Percentiles rank a stretch among this genome's conserved stretches.
These are phyloP conservation scores for Diaporthe vaccinii DNA, from an alignment of 2,329 filamentous ascomycete genomes.

Conservation along the genomic window DNA sequence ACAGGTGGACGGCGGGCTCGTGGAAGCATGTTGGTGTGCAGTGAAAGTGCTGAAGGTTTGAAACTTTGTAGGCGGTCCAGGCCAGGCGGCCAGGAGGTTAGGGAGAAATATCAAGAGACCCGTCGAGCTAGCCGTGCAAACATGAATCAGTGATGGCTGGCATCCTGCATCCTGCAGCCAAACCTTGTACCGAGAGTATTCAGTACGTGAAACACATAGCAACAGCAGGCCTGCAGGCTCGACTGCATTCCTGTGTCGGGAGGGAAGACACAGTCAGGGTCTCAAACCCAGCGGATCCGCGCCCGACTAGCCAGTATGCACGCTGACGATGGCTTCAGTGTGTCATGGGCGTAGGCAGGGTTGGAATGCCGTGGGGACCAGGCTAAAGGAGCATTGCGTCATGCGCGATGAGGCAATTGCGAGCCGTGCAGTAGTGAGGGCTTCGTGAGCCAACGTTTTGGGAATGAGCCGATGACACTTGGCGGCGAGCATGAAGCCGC, in stretches of 20 bases:
- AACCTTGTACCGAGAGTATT: not conserved
- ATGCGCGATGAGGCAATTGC: constrained; percentile 36
- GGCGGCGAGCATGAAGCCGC: constrained; percentile 26
- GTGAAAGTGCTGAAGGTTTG: not conserved
- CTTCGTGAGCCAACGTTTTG: constrained; percentile 38
- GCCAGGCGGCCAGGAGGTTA: constrained; percentile 2
- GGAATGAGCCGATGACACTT: constrained; percentile 31
- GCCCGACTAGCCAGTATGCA: not conserved
- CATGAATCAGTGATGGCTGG: not conserved
- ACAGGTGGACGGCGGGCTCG: not conserved
- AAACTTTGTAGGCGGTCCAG: constrained; percentile 1
- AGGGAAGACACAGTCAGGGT: not conserved
- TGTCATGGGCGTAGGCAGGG: not conserved
- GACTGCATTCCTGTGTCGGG: not conserved
- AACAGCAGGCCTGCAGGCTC: not conserved
- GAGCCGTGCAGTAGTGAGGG: constrained; percentile 33
- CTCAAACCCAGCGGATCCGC: constrained; percentile 1
- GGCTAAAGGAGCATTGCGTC: not conserved
- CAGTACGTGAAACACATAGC: constrained; percentile 1
- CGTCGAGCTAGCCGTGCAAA: not conserved
- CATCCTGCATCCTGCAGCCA: not conserved
- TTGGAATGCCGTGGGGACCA: not conserved
- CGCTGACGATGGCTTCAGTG: constrained; percentile 35
- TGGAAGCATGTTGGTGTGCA: not conserved
- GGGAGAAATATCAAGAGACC: not conserved